Evolutionary conservation across 768 basidiomycete genomes (phyloP).

Genomic region (Tricholoma saponaceum): DNA sequence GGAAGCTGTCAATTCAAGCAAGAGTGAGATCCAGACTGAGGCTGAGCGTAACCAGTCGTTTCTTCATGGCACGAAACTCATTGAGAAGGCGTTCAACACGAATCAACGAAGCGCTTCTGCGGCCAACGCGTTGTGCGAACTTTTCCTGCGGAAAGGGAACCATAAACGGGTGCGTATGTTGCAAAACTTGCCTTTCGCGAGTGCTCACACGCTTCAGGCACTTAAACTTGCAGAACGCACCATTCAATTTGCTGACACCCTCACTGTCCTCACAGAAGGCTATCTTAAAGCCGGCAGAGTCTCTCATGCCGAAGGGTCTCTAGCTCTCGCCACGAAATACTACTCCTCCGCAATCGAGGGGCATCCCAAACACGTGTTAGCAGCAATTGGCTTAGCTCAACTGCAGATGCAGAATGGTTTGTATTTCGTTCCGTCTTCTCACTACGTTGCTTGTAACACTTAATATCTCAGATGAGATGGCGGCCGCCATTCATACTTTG

Average conservation of each 20-base stretch:
- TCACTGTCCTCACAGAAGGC: constrained; percentile 81
- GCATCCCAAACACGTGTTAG: constrained; percentile 70
- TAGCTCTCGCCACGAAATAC: constrained; percentile 64
- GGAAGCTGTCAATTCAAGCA: constrained; percentile 82
- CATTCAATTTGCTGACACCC: constrained; percentile 89
- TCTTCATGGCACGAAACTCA: constrained; percentile 60
- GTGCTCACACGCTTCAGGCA: constrained; percentile 42
- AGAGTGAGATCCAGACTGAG: constrained; percentile 60
- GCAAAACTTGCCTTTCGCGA: neutral
- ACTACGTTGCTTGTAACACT: neutral
- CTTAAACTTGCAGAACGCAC: constrained; percentile 92
- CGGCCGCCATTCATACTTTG: constrained; percentile 81
- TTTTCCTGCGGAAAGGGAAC: constrained; percentile 72
- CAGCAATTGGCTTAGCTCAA: constrained; percentile 82
- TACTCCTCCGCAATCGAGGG: constrained; percentile 65
- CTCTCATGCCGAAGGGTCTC: constrained; percentile 65
- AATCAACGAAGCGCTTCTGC: constrained; percentile 78
- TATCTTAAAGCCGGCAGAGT: constrained; percentile 82
- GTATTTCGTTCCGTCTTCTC: constrained; percentile 1
- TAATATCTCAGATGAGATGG: constrained; percentile 59
- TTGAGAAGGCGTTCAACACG: constrained; percentile 77
- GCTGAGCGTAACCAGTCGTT: constrained; percentile 60
- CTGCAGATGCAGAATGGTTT: constrained; percentile 81
- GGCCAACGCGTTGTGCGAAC: constrained; percentile 77
- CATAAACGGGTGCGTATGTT: constrained; percentile 46